A percentile compares a stretch with the other conserved stretches of the same genome.
phyloP scores from a whole-genome alignment of 202 grass and related monocot genomes.

The Dendrocalamus latiflorus region DNA sequence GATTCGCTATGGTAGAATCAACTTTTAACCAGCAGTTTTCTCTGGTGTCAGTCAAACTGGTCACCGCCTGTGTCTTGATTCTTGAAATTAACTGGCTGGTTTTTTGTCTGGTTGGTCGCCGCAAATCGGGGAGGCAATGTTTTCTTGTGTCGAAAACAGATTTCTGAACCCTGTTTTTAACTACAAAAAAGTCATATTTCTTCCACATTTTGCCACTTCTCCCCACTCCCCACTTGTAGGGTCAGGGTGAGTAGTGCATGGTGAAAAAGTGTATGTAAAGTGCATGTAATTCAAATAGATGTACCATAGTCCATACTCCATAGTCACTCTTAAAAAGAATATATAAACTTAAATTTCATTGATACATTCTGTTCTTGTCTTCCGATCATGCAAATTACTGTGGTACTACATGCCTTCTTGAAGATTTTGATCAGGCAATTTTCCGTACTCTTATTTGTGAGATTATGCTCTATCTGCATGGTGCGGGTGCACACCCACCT shows the following conservation, averaged over 20 bases:
- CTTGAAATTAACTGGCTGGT: not conserved
- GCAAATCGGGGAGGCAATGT: not conserved
- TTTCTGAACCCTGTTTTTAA: not conserved
- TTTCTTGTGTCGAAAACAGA: not conserved
- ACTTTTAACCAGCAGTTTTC: not conserved
- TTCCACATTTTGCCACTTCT: not conserved
- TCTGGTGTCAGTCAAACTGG: not conserved
- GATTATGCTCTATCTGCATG: not conserved
- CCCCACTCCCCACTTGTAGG: not conserved
- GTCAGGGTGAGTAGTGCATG: slow-evolving; percentile 6
- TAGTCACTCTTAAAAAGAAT: not conserved
- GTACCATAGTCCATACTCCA: not conserved
- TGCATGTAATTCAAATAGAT: not conserved
- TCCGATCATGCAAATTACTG: not conserved
- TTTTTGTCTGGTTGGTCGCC: not conserved
- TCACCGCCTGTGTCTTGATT: not conserved
- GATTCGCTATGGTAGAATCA: not conserved
- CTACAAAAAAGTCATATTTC: not conserved
- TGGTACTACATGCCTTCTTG: not conserved
- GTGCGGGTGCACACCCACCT: not conserved
- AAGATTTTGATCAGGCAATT: not conserved
- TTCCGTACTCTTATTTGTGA: not conserved
- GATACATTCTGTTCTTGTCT: not conserved
- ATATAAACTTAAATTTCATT: not conserved
- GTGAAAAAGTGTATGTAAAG: not conserved